Evolutionary conservation across 805 yeast genomes (phyloP), one percentile per base, ranked within the genome.

Genomic region (Teunomyces barrocoloradensis): DNA sequence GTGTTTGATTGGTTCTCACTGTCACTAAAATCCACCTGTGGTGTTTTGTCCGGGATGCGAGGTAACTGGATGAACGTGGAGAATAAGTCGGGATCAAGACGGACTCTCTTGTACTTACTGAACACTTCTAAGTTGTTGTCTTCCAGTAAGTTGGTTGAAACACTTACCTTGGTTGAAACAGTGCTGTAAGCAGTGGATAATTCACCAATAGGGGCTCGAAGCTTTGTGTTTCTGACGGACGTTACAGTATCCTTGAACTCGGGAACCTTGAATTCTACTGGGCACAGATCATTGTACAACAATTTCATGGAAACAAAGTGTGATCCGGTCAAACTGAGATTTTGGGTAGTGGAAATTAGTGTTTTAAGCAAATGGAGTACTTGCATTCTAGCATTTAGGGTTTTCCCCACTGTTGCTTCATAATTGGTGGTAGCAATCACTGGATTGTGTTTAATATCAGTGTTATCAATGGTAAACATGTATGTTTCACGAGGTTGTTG

Each of bases 401-500:
- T 3, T 21, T 27, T 37, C 6, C 27, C 39, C 13, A 10, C 12
- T 6, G 29, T n/a, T 12, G 5, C 13, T 7, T 21, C 29, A 10
- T 21, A 21, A 27, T 15, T 13, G n/a, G 29, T 37, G 10, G 40
- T 37, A 12, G 29, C 29, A 20, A 9, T 13, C 10, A 13, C 25
- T 17, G 27, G 27, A 20, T 6, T 17, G 12, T 37, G 12, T 20
- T 7, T 20, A 18, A 20, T 12, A 10, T 17, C 9, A n/a, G 58
- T 59, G 54, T 81, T 81, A 29, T 68, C 68, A 30, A 82, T 64
- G 10, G 65, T 62, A 50, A 82, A 81, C 4, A 75, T 60, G 54
- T 82, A 82, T 13, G 75, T 72, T 56, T 83, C 88, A 60, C 57
- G 3, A 83, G 82, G 3, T 68, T 58, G 3, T 54, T 51, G 30